phyloP scores from a whole-genome alignment of 75 land plant genomes.

The Cryptomeria japonica region DNA sequence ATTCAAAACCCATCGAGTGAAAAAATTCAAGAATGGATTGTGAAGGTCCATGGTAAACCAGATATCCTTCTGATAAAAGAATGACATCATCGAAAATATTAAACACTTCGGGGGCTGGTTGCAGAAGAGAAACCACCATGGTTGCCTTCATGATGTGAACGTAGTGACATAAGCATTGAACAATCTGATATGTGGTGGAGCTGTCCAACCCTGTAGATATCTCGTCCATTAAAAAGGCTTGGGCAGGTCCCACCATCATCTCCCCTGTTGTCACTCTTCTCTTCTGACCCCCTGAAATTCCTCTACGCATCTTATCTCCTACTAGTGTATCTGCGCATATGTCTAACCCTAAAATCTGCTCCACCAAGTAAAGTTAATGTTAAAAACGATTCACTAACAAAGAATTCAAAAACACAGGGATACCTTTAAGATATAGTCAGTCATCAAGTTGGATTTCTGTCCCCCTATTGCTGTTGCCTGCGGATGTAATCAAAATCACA shows the following conservation, averaged over 20 bases:
- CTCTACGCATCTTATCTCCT: constrained; percentile 83
- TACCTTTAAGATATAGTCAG: constrained; percentile 74
- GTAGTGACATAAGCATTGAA: constrained; percentile 54
- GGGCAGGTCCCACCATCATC: constrained; percentile 63
- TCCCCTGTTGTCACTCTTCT: constrained; percentile 87
- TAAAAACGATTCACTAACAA: no score
- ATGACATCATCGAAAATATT: constrained; percentile 85
- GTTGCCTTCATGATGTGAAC: constrained; percentile 63
- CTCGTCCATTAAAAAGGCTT: constrained; percentile 83
- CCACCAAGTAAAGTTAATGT: background rate
- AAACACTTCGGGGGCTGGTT: constrained; percentile 85
- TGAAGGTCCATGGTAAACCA: constrained; percentile 70
- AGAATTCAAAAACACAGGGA: no score
- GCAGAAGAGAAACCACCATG: constrained; percentile 72
- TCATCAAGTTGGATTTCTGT: constrained; percentile 41
- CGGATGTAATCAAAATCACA: background rate
- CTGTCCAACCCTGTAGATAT: constrained; percentile 90
- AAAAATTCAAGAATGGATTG: constrained; percentile 70
- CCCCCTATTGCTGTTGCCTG: constrained; percentile 68
- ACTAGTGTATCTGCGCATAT: constrained; percentile 78
- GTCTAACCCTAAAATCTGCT: constrained; percentile 79
- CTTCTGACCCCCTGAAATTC: constrained; percentile 93
- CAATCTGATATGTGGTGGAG: constrained; percentile 73
- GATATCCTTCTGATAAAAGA: constrained; percentile 70
- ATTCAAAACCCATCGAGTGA: constrained; percentile 70